Evolutionary conservation across 352 stramenopile species (phyloP), one percentile per base, ranked within the genome.

Genomic region (Phytophthora pluvialis): DNA sequence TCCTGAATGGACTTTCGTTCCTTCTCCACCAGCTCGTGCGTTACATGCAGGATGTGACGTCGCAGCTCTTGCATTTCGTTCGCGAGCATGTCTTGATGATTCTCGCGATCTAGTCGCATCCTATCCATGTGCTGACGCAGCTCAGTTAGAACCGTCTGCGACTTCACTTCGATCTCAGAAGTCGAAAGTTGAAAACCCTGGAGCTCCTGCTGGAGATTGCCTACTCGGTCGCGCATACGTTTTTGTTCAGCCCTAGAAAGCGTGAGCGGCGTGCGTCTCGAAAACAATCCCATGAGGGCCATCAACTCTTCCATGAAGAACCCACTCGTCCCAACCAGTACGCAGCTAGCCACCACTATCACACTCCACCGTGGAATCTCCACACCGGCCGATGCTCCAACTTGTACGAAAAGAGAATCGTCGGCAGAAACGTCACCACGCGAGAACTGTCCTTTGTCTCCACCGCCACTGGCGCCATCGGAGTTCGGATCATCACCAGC

Each of bases 51-150:
- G 43, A 90, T 75, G n/a, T 85, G 76, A 3, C 56, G 52, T 21
- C 81, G 77, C 35, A 92, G 49, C 32, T 80, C 64, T 67, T 81
- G 72, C 81, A 92, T 92, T 59, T 92, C 81, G n/a, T 60, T 73
- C 9, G 78, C 51, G 60, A 92, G 80, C 58, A 80, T 77, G n/a
- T 80, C 39, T 46, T 90, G 80, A 57, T 92, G 79, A 39, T 66
- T 72, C 60, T 83, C 70, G 21, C 83, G 78, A 57, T 89, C 74
- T 5, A 53, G 28, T 32, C 73, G 72, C 74, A 90, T 88, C 18
- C 65, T 73, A 32, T 69, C 52, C 47, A 89, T 69, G 40, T 89
- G 70, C 4, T 54, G 39, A 5, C 73, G 66, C 56, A 90, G 57
- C 25, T 90, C 80, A 2, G 77, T 63, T 33, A 90, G 77, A 44